These are phyloP conservation scores for Fusarium pseudocircinatum DNA, from an alignment of 2,329 filamentous ascomycete genomes.

Conservation along the genomic window DNA sequence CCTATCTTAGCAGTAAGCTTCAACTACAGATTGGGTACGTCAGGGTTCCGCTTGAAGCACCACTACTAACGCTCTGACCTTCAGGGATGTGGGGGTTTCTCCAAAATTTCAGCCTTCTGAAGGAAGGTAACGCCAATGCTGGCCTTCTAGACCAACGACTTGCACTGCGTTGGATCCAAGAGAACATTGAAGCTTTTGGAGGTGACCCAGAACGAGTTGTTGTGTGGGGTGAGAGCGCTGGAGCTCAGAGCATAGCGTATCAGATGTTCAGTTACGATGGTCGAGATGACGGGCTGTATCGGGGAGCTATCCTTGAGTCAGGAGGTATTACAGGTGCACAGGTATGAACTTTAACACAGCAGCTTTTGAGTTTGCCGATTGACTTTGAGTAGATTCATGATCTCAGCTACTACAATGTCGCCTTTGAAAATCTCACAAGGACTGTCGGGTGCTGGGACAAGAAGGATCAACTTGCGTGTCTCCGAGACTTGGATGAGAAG, in stretches of 20 bases:
- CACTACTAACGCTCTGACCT: background rate
- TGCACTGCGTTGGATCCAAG: conserved; percentile 61
- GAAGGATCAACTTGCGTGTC: conserved; percentile 50
- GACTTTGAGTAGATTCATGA: conserved; percentile 29
- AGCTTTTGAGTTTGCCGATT: background rate
- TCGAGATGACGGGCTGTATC: conserved; percentile 64
- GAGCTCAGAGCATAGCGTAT: conserved; percentile 53
- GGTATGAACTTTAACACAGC: background rate
- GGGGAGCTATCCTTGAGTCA: conserved; percentile 63
- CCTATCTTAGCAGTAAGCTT: conserved; percentile 64
- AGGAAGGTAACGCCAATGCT: conserved; percentile 57
- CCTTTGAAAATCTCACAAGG: conserved; percentile 41
- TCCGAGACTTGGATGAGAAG: conserved; percentile 47
- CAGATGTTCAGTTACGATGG: conserved; percentile 67
- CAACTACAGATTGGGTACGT: conserved; percentile 60
- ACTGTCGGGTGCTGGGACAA: conserved; percentile 46
- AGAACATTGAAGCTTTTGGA: conserved; percentile 63
- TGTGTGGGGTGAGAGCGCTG: conserved; percentile 60
- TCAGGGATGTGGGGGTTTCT: conserved; percentile 61
- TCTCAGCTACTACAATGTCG: conserved; percentile 41
- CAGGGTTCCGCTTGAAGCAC: background rate
- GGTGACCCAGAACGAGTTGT: conserved; percentile 58
- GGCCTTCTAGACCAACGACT: conserved; percentile 62
- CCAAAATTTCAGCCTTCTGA: conserved; percentile 54
- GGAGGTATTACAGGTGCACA: conserved; percentile 49